These are phyloP conservation scores for Xanthoconium stramineum DNA, from an alignment of 768 basidiomycete genomes.

Conservation along the genomic window DNA sequence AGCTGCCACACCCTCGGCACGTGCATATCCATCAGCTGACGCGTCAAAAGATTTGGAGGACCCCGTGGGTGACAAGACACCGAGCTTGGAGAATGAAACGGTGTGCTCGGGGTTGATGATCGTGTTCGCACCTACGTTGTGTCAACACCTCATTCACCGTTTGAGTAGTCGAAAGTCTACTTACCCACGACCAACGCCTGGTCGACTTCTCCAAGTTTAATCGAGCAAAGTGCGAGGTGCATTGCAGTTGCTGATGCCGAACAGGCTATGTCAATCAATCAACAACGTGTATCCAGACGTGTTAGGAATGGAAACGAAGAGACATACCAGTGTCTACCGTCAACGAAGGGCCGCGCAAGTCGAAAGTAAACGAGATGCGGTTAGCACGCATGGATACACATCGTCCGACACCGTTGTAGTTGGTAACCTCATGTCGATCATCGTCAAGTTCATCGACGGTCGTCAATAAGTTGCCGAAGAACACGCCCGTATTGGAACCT, in stretches of 20 bases:
- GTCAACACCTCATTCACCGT: background rate
- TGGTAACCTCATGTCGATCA: slow-evolving; percentile 26
- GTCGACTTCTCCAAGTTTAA: slow-evolving; percentile 44
- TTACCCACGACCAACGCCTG: slow-evolving; percentile 40
- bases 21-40: slow-evolving; percentile 32
- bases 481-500: slow-evolving; percentile 41
- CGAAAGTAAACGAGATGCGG: slow-evolving; percentile 34
- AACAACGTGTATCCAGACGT: background rate
- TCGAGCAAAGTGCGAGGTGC: slow-evolving; percentile 46
- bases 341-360: slow-evolving; percentile 46
- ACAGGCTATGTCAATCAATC: slow-evolving; percentile 27
- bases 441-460: slow-evolving; percentile 29
- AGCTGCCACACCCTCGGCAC: slow-evolving; percentile 29
- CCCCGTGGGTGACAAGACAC: slow-evolving; percentile 34
- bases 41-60: slow-evolving; percentile 33
- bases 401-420: slow-evolving; percentile 30
- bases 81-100: slow-evolving; percentile 27
- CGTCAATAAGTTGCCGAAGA: slow-evolving; percentile 32
- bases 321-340: slow-evolving; percentile 36
- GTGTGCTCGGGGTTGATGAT: slow-evolving; percentile 28
- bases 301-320: background rate
- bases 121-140: slow-evolving; percentile 24
- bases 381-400: slow-evolving; percentile 31
- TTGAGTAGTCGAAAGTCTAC: background rate
- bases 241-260: slow-evolving; percentile 45